Conservation (phyloP, 2,329 filamentous ascomycete species). For the Paraconiothyrium brasiliense region DNA sequence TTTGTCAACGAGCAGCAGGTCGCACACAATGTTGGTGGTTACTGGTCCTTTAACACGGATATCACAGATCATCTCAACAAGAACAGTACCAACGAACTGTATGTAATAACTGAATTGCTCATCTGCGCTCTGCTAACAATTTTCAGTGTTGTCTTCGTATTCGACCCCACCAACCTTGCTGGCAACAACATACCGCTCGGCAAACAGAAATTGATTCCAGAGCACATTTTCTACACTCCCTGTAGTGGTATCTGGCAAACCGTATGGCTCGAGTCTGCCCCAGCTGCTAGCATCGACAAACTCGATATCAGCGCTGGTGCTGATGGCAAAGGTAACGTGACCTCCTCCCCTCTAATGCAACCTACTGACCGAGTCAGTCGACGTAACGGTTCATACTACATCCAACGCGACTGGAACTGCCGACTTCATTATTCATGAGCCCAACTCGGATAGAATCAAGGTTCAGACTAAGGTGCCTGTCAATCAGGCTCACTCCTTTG, state of each 20-base stretch:
- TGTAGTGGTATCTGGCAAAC: constrained; percentile 80
- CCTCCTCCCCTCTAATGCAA: background rate
- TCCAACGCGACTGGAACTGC: constrained; percentile 46
- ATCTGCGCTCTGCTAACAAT: background rate
- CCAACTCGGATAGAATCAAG: constrained; percentile 50
- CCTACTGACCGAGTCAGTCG: constrained; percentile 55
- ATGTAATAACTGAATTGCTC: constrained; percentile 32
- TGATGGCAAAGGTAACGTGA: constrained; percentile 39
- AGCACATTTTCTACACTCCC: constrained; percentile 75
- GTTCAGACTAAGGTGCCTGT: constrained; percentile 57
- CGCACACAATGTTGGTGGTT: constrained; percentile 67
- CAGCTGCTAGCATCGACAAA: constrained; percentile 64
- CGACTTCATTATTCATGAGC: constrained; percentile 51
- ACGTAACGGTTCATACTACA: constrained; percentile 64
- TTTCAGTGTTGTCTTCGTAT: constrained; percentile 68
- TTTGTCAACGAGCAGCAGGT: constrained; percentile 66
- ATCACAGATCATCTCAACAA: constrained; percentile 58
- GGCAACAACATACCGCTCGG: constrained; percentile 69
- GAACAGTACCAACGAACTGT: constrained; percentile 65
- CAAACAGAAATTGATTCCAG: constrained; percentile 67
- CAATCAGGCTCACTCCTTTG: constrained; percentile 64
- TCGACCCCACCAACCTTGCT: constrained; percentile 71
- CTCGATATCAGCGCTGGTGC: constrained; percentile 66
- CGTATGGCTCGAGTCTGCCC: constrained; percentile 75
- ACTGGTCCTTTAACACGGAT: constrained; percentile 69